Evolutionary conservation across 2,329 filamentous ascomycete species (phyloP), one percentile per base, ranked within the genome.

Genomic region (Pestalotiopsis sp.): DNA sequence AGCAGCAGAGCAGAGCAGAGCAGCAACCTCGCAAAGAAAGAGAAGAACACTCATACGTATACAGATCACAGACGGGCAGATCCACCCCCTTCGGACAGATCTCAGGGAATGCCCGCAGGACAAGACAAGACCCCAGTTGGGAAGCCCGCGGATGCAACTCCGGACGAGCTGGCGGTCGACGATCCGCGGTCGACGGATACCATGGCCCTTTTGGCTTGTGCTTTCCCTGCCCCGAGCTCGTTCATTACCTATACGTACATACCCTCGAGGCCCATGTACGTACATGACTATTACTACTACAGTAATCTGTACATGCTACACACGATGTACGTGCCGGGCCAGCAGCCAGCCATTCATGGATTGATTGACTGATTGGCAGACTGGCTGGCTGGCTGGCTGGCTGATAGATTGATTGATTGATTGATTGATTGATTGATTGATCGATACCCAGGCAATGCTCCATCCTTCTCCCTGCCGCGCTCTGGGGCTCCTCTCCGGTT

Each of bases 401-500:
- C 30, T 35, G 30, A 7, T 2, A 9, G 30, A 9, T 35, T 35
- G 30, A 35, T 35, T 35, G 30, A 35, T 35, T n/a, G 17, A 52
- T 17, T n/a, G n/a, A n/a, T n/a, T n/a, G n/a, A 7, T 2, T 35
- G 30, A 9, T 35, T 35, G 30, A 35, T 35, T 35, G 30, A 35
- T 35, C 44, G 17, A 52, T 17, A 52, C 44, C 7, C 17, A 52
- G 14, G 20, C 17, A 52, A 44, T n/a, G 44, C 17, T 52, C 44
- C 44, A 52, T 52, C 20, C 20, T 52, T 20, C 44, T 52, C 44
- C 44, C 44, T 52, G 44, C 6, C 44, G 44, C 44, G 17, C 44
- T 20, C 44, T 52, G 11, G 26, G 56, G 22, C 56, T 11, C 7
- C 67, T 71, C 71, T 71, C 72, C 60, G 24, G 20, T 52, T 22